A percentile compares a stretch with the other conserved stretches of the same genome.
phyloP scores from a whole-genome alignment of 768 basidiomycete species.

The Lyophyllum shimeji region DNA sequence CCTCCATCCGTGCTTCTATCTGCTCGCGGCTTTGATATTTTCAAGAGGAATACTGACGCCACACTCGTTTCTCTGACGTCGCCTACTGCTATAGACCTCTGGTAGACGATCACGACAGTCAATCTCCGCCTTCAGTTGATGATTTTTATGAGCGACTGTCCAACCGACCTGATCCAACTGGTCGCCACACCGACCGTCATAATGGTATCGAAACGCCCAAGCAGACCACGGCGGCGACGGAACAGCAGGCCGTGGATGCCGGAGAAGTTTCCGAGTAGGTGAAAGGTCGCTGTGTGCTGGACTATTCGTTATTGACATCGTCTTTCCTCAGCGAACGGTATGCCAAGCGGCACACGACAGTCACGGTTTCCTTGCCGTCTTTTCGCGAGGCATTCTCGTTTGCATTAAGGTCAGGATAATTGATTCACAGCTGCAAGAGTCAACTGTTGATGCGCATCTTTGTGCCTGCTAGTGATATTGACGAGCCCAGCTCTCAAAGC shows the following conservation, averaged over 20 bases:
- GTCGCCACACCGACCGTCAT: background rate
- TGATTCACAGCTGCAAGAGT: background rate
- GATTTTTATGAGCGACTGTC: too few relatives aligned
- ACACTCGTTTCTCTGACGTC: background rate
- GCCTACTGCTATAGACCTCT: background rate
- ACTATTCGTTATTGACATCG: background rate
- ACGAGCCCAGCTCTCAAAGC: background rate
- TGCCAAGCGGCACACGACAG: background rate
- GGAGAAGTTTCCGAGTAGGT: background rate
- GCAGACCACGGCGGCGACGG: background rate
- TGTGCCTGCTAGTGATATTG: background rate
- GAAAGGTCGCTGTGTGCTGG: too few relatives aligned
- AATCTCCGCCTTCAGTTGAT: background rate
- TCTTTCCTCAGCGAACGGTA: background rate
- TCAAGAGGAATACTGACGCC: constrained; percentile 11
- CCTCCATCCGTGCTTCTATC: background rate
- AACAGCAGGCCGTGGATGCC: background rate
- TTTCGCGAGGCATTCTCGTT: constrained; percentile 18
- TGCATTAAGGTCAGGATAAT: constrained; percentile 8
- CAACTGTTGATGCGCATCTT: background rate
- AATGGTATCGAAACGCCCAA: background rate
- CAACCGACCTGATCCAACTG: background rate
- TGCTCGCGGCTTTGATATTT: background rate
- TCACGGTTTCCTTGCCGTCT: constrained; percentile 15
- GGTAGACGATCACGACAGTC: background rate